phyloP scores from a whole-genome alignment of 2,329 filamentous ascomycete species.

The Fusarium mangiferae region DNA sequence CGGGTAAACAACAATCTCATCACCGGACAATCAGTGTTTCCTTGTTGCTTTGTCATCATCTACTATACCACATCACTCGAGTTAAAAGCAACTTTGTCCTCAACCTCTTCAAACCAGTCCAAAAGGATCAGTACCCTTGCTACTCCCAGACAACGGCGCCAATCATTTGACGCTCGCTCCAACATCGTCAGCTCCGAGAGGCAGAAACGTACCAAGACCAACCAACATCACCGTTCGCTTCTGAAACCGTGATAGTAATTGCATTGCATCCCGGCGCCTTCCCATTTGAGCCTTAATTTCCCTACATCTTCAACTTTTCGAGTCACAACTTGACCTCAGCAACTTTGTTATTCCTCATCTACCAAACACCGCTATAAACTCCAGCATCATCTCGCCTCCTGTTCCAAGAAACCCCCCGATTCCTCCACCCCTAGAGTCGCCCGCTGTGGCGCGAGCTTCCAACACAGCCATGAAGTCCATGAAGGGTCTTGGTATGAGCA shows the following conservation, averaged over 20 bases:
- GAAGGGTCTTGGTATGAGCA: slow-evolving; percentile 66
- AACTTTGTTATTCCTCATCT: not conserved
- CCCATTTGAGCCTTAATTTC: slow-evolving; percentile 28
- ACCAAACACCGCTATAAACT: not conserved
- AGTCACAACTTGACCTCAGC: not conserved
- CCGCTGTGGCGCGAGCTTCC: slow-evolving; percentile 38
- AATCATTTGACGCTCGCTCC: slow-evolving; percentile 38
- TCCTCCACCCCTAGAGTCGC: slow-evolving; percentile 16
- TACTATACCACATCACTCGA: not conserved
- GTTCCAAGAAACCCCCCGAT: slow-evolving; percentile 10
- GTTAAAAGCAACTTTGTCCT: not conserved
- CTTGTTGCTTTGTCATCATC: not conserved
- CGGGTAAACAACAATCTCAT: not conserved
- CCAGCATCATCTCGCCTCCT: slow-evolving; percentile 4
- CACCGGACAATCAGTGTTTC: not conserved
- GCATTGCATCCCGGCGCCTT: slow-evolving; percentile 30
- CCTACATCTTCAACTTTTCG: slow-evolving; percentile 5
- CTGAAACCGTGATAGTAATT: slow-evolving; percentile 29
- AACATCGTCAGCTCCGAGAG: slow-evolving; percentile 27
- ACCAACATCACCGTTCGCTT: slow-evolving; percentile 33
- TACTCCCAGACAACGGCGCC: slow-evolving; percentile 40
- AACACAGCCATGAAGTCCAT: slow-evolving; percentile 54
- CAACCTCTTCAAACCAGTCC: not conserved
- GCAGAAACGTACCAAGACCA: slow-evolving; percentile 6
- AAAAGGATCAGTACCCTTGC: slow-evolving; percentile 37